Evolutionary conservation across 441 rosid species (phyloP).

Genomic region (Corymbia citriodora): DNA sequence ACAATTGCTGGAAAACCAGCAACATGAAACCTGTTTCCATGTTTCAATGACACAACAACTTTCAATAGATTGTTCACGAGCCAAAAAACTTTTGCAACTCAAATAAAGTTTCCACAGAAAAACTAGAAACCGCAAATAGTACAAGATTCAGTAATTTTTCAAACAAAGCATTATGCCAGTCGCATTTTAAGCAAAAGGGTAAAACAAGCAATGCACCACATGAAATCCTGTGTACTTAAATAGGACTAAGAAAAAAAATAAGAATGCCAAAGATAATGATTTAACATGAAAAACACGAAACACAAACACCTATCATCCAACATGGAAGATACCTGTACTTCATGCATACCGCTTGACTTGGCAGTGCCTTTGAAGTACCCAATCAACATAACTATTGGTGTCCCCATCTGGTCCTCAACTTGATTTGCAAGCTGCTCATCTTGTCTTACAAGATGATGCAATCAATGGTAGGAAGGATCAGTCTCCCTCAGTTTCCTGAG

Average conservation of each 20-base stretch:
- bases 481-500: slow-evolving; percentile 61
- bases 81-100: neutral
- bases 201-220: neutral
- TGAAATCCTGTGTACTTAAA: neutral
- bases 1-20: neutral
- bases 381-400: slow-evolving; percentile 59
- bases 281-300: neutral
- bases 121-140: neutral
- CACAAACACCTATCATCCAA: neutral
- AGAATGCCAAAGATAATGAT: neutral
- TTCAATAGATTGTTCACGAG: neutral
- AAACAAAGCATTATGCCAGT: neutral
- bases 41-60: neutral
- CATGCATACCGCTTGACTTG: slow-evolving; percentile 70
- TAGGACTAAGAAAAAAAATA: neutral
- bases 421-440: slow-evolving; percentile 90
- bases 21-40: neutral
- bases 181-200: neutral
- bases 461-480: slow-evolving; percentile 65
- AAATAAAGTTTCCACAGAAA: neutral
- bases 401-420: slow-evolving; percentile 80
- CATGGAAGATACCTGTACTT: slow-evolving; percentile 26
- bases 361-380: slow-evolving; percentile 66
- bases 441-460: slow-evolving; percentile 76
- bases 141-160: neutral